Base-by-base conservation (phyloP, 768 basidiomycete species). In the Auricularia cornea region DNA sequence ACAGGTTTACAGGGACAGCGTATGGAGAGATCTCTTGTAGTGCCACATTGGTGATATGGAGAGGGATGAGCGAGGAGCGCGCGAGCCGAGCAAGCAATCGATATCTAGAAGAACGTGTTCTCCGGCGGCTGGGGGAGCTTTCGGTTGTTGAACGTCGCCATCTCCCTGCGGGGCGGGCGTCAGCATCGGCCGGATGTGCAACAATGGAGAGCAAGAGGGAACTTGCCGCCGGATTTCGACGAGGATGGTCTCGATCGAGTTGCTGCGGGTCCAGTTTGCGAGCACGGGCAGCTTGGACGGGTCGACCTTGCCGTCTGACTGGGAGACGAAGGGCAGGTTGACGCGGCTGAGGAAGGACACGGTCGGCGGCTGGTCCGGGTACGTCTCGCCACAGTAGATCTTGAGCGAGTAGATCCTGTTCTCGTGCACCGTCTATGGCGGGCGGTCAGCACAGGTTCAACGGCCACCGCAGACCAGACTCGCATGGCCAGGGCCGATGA, bases 401-500 rank as follows among this genome's bases (percentile, higher is more conserved):
- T 89, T 90, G 70, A 99, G 84, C 60, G 87, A 89, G 84, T 98
- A 99, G 77, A 98, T 99, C 61, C 97, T 85, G 78, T 98, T 99
- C 83, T 99, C 96, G 76, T 98, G 94, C 3, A 96, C 93, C 28
- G 94, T 96, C 92, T 96, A 59, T 29, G 35, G 35, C 2, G 28
- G 30, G 20, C 11, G 56, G 29, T 20, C 59, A 40, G 20, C 30
- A 29, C 35, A 57, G 62, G 59, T n/a, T n/a, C 62, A 30, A 60
- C 33, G 44, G 20, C 16, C 44, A 5, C 20, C 23, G 20, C 6
- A 6, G 11, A 48, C 6, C 44, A 48, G 10, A 12, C 23, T 80
- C 91, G 65, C 74, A 95, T 99, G 95, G 60, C 95, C 95, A 33
- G 97, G 97, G 10, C 97, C 97, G 66, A 99, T 93, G 79, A 99